Conservation (phyloP, 345 rosid genomes). For the Gossypium raimondii region DNA sequence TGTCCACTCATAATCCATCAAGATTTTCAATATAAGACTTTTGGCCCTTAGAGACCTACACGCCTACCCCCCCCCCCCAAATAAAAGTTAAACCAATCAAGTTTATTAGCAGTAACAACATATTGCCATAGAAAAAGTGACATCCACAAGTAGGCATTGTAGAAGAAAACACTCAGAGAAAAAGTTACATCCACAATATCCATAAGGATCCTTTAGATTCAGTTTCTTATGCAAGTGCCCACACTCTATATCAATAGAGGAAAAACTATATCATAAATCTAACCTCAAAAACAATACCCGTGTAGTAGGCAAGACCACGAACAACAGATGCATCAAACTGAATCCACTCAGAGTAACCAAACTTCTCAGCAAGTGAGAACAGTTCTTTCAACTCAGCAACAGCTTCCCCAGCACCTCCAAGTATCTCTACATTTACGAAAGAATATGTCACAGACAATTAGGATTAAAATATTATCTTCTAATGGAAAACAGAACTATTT, state of each 20-base stretch:
- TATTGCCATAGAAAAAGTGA: not conserved
- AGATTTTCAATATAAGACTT: not conserved
- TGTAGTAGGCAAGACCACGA: conserved; percentile 96
- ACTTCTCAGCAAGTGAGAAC: conserved; percentile 81
- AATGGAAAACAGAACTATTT: conserved; percentile 3
- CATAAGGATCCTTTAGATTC: not conserved
- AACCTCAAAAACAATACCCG: conserved; percentile 97
- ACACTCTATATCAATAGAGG: not conserved
- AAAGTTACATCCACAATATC: not conserved
- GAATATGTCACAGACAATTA: conserved; percentile 7
- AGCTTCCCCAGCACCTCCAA: conserved; percentile 33
- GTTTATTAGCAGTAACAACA: not conserved
- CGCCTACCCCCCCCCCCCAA: not conserved
- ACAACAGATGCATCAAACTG: conserved; percentile 96
- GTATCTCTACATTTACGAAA: conserved; percentile 44
- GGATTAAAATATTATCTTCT: not conserved
- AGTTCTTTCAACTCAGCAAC: conserved; percentile 69
- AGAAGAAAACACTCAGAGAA: not conserved
- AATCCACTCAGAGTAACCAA: conserved; percentile 89
- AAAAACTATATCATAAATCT: conserved; percentile 20
- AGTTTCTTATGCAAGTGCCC: not conserved
- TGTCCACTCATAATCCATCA: not conserved
- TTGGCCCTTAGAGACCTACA: not conserved
- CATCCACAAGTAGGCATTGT: not conserved
- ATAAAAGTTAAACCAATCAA: not conserved